phyloP scores from a whole-genome alignment of 768 basidiomycete species.

The Lyophyllum semitale region DNA sequence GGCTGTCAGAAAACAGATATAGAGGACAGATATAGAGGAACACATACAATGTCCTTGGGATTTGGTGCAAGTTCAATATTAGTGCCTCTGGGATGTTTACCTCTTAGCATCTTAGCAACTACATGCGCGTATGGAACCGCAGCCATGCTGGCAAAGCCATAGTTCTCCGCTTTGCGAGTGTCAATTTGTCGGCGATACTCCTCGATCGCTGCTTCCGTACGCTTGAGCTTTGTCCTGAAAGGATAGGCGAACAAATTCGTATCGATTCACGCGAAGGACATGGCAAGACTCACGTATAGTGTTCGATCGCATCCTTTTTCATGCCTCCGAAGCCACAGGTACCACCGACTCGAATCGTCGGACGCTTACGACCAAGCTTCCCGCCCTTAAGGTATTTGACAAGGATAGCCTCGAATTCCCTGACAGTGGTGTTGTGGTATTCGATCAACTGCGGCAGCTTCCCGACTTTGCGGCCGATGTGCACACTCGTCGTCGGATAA shows the following conservation, averaged over 20 bases:
- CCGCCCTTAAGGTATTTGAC: slow-evolving; percentile 90
- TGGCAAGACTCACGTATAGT: slow-evolving; percentile 70
- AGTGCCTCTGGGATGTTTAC: slow-evolving; percentile 75
- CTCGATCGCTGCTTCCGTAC: slow-evolving; percentile 75
- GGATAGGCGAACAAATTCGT: slow-evolving; percentile 3
- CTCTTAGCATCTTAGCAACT: slow-evolving; percentile 69
- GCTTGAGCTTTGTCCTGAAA: slow-evolving; percentile 51
- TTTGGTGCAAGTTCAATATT: slow-evolving; percentile 78
- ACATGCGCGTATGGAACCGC: slow-evolving; percentile 87
- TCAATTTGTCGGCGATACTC: slow-evolving; percentile 73
- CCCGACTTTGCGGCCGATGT: slow-evolving; percentile 86
- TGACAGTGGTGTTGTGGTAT: slow-evolving; percentile 91
- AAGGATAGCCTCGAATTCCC: slow-evolving; percentile 85
- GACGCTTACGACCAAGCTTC: slow-evolving; percentile 76
- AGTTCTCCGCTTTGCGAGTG: slow-evolving; percentile 79
- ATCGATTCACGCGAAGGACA: neutral
- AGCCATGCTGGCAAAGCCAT: slow-evolving; percentile 91
- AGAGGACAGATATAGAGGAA: slow-evolving; percentile 14
- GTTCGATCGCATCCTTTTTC: slow-evolving; percentile 91
- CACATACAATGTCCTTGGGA: slow-evolving; percentile 81
- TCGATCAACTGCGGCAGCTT: slow-evolving; percentile 89
- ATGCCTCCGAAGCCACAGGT: slow-evolving; percentile 81
- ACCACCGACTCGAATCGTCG: slow-evolving; percentile 78
- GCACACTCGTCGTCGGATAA: slow-evolving; percentile 90
- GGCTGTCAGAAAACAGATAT: neutral